Percentiles rank a stretch among this genome's conserved stretches.
Evolutionary conservation across 2,329 filamentous ascomycete species (phyloP).

Genomic region (Leptographium radiaticola): DNA sequence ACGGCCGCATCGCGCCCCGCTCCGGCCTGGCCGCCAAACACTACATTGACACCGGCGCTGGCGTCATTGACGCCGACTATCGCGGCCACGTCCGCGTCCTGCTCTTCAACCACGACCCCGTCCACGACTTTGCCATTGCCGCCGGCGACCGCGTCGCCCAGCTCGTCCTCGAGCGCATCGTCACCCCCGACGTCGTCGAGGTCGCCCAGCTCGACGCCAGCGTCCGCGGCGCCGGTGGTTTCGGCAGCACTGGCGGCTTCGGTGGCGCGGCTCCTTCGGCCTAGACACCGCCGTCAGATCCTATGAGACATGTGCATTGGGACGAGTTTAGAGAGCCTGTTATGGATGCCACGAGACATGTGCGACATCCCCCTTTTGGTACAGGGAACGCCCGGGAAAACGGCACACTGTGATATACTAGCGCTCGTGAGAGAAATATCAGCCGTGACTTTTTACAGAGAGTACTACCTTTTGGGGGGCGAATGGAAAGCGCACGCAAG

Average conservation of each 20-base stretch:
- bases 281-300: too few species aligned
- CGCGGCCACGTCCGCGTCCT: slow-evolving; percentile 87
- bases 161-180: slow-evolving; percentile 86
- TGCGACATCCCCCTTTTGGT: too few species aligned
- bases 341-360: too few species aligned
- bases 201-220: slow-evolving; percentile 82
- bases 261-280: background rate
- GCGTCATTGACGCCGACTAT: slow-evolving; percentile 97
- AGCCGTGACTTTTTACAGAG: too few species aligned
- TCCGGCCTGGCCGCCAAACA: slow-evolving; percentile 88
- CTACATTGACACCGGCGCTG: slow-evolving; percentile 91
- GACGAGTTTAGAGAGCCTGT: too few species aligned
- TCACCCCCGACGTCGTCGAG: slow-evolving; percentile 82
- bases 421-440: too few species aligned
- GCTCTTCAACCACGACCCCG: slow-evolving; percentile 81
- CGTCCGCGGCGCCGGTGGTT: slow-evolving; percentile 78
- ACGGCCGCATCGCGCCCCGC: slow-evolving; percentile 80
- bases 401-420: too few species aligned
- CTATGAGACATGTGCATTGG: too few species aligned
- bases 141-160: slow-evolving; percentile 88
- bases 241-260: slow-evolving; percentile 65
- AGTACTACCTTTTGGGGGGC: too few species aligned
- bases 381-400: too few species aligned
- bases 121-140: slow-evolving; percentile 60
- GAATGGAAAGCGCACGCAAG: too few species aligned